Evolutionary conservation across 2,329 filamentous ascomycete species (phyloP), one percentile per base, ranked within the genome.

Genomic region (Diaporthe aspalathi): DNA sequence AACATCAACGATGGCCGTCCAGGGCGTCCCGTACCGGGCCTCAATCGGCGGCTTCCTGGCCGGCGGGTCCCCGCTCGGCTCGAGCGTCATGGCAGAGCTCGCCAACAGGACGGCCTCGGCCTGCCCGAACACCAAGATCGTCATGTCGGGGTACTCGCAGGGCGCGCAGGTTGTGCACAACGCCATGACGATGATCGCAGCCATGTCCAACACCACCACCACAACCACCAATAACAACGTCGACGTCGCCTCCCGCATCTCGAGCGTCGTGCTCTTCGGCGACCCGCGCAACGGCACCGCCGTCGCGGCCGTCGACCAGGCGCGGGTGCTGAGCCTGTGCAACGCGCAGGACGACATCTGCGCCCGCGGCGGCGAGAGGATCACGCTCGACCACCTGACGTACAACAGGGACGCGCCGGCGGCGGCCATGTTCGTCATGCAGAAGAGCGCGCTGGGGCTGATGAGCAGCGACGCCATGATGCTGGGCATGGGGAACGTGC

Each of bases 111-210:
- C 67, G 1, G 52, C 67, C 20, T 22, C 67, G 0, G 67, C 67
- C 20, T 83, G 82, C 57, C 82, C 82, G 0, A 74, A 78, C 24
- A 83, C 81, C 5, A 79, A 80, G 62, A 75, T 84, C 50, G 79
- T 83, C 11, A 78, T 84, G 74, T 77, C 80, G 14, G 82, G 82
- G 9, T 84, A 75, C 49, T 74, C 72, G 14, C 75, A 76, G 53
- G 75, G 75, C 20, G 74, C 72, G 8, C 75, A 76, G 68, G 67
- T 76, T n/a, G 75, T 75, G 22, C 75, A 76, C 71, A 75, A 75
- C 38, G 73, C 75, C 12, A 71, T 77, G 43, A 40, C 52, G 14
- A 45, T 49, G 56, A 45, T 57, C 5, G 45, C 70, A 45, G 52
- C 69, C 63, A 49, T 66, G 52, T 65, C 22, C 50, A 65, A 63